These are phyloP conservation scores for Camelina hispida DNA, from an alignment of 345 rosid species.

Conservation along the genomic window DNA sequence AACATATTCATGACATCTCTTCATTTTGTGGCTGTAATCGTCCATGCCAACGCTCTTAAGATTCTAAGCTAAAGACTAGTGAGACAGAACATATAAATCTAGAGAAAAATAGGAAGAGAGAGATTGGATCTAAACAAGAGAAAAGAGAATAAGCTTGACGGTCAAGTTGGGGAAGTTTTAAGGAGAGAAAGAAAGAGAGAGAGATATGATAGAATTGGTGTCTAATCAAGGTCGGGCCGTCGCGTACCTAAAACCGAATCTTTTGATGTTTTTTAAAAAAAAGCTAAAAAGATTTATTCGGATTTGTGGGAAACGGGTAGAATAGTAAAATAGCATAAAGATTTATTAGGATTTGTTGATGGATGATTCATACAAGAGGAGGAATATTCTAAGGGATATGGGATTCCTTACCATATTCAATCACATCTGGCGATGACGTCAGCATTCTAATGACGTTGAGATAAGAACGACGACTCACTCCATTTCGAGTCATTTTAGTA, in stretches of 20 bases:
- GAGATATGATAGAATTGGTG: neutral
- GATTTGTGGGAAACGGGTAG: neutral
- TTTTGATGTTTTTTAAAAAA: neutral
- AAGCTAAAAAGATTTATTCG: neutral
- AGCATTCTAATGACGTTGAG: conserved; percentile 29
- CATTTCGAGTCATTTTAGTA: neutral
- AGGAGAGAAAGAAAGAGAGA: neutral
- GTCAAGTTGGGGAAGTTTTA: conserved; percentile 25
- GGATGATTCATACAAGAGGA: neutral
- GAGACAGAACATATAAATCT: conserved; percentile 7
- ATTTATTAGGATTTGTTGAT: neutral
- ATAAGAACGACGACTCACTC: conserved; percentile 35
- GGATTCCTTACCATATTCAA: conserved; percentile 8
- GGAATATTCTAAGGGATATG: conserved; percentile 29
- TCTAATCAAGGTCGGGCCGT: conserved; percentile 40
- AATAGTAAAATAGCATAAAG: neutral
- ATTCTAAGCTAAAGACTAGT: conserved; percentile 2
- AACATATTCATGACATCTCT: conserved; percentile 58
- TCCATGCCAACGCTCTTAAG: conserved; percentile 41
- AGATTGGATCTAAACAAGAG: conserved; percentile 57
- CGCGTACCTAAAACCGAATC: conserved; percentile 42
- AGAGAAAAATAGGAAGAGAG: neutral
- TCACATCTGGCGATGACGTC: conserved; percentile 30
- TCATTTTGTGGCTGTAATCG: conserved; percentile 55
- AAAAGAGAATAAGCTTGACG: conserved; percentile 52